Evolutionary conservation across 2,329 filamentous ascomycete genomes (phyloP).

Genomic region (Epichloe typhina): DNA sequence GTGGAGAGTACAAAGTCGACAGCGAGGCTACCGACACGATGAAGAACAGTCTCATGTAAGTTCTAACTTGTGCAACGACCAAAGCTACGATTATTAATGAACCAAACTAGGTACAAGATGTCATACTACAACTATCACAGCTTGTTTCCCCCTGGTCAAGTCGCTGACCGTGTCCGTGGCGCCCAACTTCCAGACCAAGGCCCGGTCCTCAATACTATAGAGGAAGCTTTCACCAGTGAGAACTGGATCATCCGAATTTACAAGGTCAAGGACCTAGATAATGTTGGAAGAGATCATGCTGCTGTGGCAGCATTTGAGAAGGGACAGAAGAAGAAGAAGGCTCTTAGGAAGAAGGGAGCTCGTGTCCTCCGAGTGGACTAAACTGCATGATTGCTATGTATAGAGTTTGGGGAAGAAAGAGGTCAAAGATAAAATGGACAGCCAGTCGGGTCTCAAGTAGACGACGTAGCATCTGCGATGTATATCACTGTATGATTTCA

Average conservation of each 20-base stretch:
- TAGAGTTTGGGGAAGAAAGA: conserved; percentile 7
- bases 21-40: conserved; percentile 88
- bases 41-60: conserved; percentile 98
- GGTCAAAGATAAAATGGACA: conserved; percentile 9
- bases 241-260: conserved; percentile 99
- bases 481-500: conserved; percentile 25
- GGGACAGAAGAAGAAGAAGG: conserved; percentile 75
- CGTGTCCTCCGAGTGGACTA: conserved; percentile 62
- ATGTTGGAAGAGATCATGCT: conserved; percentile 79
- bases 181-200: conserved; percentile 69
- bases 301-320: conserved; percentile 56
- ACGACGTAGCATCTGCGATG: conserved; percentile 16
- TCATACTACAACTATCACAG: conserved; percentile 96
- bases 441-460: not conserved
- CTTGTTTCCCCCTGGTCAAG: conserved; percentile 86
- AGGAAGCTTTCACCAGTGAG: conserved; percentile 97
- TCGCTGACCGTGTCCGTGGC: conserved; percentile 77
- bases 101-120: conserved; percentile 86
- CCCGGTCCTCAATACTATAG: conserved; percentile 74
- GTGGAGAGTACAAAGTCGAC: conserved; percentile 92
- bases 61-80: conserved; percentile 8
- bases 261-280: conserved; percentile 98
- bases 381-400: conserved; percentile 4
- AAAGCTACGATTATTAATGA: not conserved
- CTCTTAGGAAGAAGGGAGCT: conserved; percentile 56